These are phyloP conservation scores for Rhexocercosporidium sp. DNA, from an alignment of 2,329 filamentous ascomycete genomes.

Conservation along the genomic window DNA sequence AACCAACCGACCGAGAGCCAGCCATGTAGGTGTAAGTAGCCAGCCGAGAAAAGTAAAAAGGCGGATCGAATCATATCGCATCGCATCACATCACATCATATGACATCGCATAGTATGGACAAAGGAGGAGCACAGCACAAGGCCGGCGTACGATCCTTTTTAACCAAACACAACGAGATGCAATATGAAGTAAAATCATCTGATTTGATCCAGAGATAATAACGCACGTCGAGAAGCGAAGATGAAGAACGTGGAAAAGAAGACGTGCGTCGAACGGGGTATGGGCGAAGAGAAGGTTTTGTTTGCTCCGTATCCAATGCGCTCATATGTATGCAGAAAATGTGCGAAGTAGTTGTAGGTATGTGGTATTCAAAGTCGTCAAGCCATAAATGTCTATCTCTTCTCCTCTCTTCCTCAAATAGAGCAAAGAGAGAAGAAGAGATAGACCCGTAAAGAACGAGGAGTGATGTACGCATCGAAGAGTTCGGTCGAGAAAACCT, in stretches of 20 bases:
- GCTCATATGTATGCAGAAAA: slow-evolving; percentile 13
- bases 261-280: slow-evolving; percentile 32
- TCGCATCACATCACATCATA: neutral
- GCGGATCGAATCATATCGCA: neutral
- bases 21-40: neutral
- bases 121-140: slow-evolving; percentile 26
- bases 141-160: slow-evolving; percentile 9
- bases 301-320: neutral
- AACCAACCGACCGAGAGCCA: neutral
- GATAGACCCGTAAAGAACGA: slow-evolving; percentile 33
- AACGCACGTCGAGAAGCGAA: slow-evolving; percentile 23
- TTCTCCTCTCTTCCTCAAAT: neutral
- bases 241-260: slow-evolving; percentile 3
- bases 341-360: no score
- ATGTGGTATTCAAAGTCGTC: slow-evolving; percentile 25
- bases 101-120: neutral
- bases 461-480: slow-evolving; percentile 34
- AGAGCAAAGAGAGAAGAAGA: slow-evolving; percentile 1
- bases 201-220: neutral
- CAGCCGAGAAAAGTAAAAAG: slow-evolving; percentile 9
- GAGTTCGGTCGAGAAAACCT: slow-evolving; percentile 12
- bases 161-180: neutral
- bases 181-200: neutral
- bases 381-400: slow-evolving; percentile 33
- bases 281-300: slow-evolving; percentile 31